Evolutionary conservation across 129 eudicot genomes (phyloP), one percentile per base, ranked within the genome.

Genomic region (Artemisia tridentata): DNA sequence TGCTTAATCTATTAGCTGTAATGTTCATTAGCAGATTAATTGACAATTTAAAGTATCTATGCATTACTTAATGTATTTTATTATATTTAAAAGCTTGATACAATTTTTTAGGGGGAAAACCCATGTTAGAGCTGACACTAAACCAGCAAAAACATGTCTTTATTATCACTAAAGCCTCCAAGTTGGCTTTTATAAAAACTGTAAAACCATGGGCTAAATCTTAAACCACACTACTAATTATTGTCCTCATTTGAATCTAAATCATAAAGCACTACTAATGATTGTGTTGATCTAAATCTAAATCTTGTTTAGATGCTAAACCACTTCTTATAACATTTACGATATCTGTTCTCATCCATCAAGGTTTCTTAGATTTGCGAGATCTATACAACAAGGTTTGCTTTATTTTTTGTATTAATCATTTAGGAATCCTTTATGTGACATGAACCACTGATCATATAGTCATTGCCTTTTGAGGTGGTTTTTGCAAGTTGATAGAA

Each of bases 61-160:
- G 81, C 18, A 70, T 70, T 45, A 69, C 74, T 69, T 71, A 14
- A 41, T 70, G 52, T 48, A 4, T 59, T 49, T 68, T 59, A 23
- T 46, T 31, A 71, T 38, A 25, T 71, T 71, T 63, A 68, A 21
- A 16, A 76, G 58, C 17, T 48, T 60, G 43, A 55, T 58, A 45
- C 61, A 71, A 63, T 71, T 76, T 54, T 52, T 78, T 71, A 63
- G 64, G 72, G 11, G 60, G 67, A 71, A 71, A 71, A 78, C 81
- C 81, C 81, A 78, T 78, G 81, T 78, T 78, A 78, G 67, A 55
- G 65, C 81, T 78, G 81, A 78, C 81, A 78, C 72, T 77, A 70
- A 70, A 70, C 76, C 81, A 70, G 76, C 81, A 64, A 71, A 64
- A 77, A 71, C 67, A 64, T 71, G 72, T 64, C 53, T 63, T 71